Conservation (phyloP, 176 grass and related monocot genomes). For the Stipa capillata region DNA sequence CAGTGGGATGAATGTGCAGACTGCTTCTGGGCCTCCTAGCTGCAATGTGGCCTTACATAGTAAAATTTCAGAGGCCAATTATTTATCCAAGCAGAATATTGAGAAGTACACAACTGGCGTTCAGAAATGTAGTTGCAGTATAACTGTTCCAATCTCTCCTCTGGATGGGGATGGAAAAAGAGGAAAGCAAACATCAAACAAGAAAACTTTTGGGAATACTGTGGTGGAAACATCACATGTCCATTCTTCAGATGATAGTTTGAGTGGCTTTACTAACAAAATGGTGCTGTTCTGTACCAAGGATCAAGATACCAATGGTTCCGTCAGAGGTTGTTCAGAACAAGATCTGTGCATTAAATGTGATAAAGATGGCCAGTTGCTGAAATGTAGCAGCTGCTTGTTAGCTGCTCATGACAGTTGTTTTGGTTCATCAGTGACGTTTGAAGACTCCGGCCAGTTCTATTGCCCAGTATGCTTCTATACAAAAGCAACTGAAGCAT, state of each 20-base stretch:
- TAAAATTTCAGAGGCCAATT: constrained; percentile 13
- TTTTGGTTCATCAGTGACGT: not conserved
- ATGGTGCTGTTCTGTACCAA: not conserved
- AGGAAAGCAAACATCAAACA: not conserved
- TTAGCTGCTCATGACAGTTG: not conserved
- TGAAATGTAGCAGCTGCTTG: constrained; percentile 33
- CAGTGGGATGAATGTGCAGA: not conserved
- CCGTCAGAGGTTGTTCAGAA: not conserved
- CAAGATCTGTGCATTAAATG: constrained; percentile 51
- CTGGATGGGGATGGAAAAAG: not conserved
- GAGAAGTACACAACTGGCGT: not conserved
- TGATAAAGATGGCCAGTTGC: constrained; percentile 33
- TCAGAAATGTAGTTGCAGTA: not conserved
- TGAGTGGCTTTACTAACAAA: constrained; percentile 3
- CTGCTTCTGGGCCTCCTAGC: not conserved
- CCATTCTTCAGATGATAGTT: constrained; percentile 9
- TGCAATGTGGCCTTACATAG: not conserved
- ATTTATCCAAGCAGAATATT: constrained; percentile 5
- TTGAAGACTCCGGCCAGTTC: constrained; percentile 5
- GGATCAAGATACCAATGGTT: constrained; percentile 13
- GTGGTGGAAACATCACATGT: constrained; percentile 10
- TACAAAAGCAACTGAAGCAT: constrained; percentile 24
- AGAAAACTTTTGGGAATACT: not conserved
- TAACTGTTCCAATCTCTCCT: not conserved
- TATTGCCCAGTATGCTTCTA: constrained; percentile 44